Evolutionary conservation across 73 alveolate species (phyloP).

Genomic region (Urostyla sp.): DNA sequence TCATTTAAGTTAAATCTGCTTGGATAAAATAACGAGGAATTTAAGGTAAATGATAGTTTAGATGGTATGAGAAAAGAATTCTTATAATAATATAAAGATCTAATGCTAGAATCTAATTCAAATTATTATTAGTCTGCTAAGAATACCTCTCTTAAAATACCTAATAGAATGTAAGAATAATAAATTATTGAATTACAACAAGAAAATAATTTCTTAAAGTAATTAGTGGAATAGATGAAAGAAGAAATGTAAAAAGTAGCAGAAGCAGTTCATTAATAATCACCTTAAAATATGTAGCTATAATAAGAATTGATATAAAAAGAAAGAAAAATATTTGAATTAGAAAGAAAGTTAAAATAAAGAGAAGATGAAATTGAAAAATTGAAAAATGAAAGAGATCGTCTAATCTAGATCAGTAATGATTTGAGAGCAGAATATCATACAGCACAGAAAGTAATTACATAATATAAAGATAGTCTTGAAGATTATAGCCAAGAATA

Average conservation of each 20-base stretch:
- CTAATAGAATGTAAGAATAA: constrained; percentile 8
- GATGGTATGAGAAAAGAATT: constrained; percentile 41
- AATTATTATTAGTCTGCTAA: background rate
- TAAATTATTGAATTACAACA: constrained; percentile 19
- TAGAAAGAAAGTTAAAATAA: constrained; percentile 33
- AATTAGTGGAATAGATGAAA: constrained; percentile 18
- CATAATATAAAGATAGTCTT: background rate
- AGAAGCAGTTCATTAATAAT: background rate
- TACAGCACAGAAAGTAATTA: background rate
- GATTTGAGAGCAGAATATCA: constrained; percentile 54
- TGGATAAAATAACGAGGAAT: background rate
- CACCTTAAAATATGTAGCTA: background rate
- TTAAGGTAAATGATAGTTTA: constrained; percentile 33
- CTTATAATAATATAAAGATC: constrained; percentile 6
- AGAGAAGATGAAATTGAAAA: constrained; percentile 45
- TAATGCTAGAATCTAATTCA: background rate
- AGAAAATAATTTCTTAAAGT: constrained; percentile 41
- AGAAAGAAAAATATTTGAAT: constrained; percentile 33
- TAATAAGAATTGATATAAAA: constrained; percentile 21
- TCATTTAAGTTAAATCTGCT: background rate
- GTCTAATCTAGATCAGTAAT: constrained; percentile 32
- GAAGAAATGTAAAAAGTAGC: constrained; percentile 41
- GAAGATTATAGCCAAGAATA: background rate
- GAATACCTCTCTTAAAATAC: background rate
- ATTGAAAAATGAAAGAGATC: constrained; percentile 49